Conservation (phyloP, 78 protist species). For the slime mould (Dictyostelium discoideum) region dicty_2.7 NC_007091.3:2408001-2408500, state of each 20-base stretch:
- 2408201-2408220: slow-evolving; percentile 47
- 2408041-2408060: slow-evolving; percentile 63
- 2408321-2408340: slow-evolving; percentile 42
- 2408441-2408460: slow-evolving; percentile 77
- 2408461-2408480: slow-evolving; percentile 76
- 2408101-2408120: slow-evolving; percentile 53
- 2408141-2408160: slow-evolving; percentile 6
- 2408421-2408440: slow-evolving; percentile 40
- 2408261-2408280: slow-evolving; percentile 76
- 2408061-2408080: slow-evolving; percentile 33
- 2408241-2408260: slow-evolving; percentile 56
- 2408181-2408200: slow-evolving; percentile 19
- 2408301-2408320: slow-evolving; percentile 60
- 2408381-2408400: slow-evolving; percentile 78
- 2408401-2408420: slow-evolving; percentile 55
- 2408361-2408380: slow-evolving; percentile 30
- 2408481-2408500: slow-evolving; percentile 36
- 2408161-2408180: slow-evolving; percentile 15
- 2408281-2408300: slow-evolving; percentile 62
- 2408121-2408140: slow-evolving; percentile 51
- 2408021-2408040: background rate
- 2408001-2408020: background rate
- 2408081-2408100: slow-evolving; percentile 48
- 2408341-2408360: slow-evolving; percentile 48
- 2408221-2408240: slow-evolving; percentile 44